phyloP scores from a whole-genome alignment of 2,329 filamentous ascomycete species.

The Pestalotiopsis sp. region DNA sequence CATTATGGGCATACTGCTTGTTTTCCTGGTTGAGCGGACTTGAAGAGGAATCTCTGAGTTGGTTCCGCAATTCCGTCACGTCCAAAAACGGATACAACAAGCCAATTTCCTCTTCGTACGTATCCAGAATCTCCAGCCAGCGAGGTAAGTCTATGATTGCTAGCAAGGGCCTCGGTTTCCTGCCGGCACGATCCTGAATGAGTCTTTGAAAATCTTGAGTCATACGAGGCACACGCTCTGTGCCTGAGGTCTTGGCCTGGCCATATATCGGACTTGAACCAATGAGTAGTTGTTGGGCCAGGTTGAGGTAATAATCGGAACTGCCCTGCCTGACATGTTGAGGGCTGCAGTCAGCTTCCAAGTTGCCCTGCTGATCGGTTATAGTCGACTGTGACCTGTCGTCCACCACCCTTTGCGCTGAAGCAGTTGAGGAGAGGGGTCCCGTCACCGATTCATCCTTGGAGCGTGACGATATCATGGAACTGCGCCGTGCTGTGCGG shows the following conservation, averaged over 20 bases:
- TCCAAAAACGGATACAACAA: slow-evolving; percentile 7
- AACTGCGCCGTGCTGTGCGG: background rate
- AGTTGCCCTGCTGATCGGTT: background rate
- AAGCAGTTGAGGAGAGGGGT: background rate
- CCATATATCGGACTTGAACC: background rate
- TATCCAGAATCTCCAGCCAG: slow-evolving; percentile 2
- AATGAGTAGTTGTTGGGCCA: slow-evolving; percentile 2
- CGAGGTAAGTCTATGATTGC: background rate
- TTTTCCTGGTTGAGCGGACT: background rate
- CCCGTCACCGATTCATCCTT: background rate
- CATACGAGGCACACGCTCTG: background rate
- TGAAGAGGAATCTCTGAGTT: background rate
- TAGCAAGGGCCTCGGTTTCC: background rate
- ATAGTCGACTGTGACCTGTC: background rate
- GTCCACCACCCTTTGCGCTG: background rate
- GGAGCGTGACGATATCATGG: background rate
- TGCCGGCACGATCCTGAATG: background rate
- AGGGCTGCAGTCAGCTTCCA: background rate
- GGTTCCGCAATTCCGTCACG: background rate
- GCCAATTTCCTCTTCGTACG: slow-evolving; percentile 8
- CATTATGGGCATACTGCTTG: background rate
- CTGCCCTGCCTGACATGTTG: slow-evolving; percentile 4
- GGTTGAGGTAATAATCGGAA: slow-evolving; percentile 5
- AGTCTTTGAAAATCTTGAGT: background rate
- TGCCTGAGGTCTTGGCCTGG: background rate